phyloP scores from a whole-genome alignment of 306 rosid genomes.

The Fagus sylvatica region DNA sequence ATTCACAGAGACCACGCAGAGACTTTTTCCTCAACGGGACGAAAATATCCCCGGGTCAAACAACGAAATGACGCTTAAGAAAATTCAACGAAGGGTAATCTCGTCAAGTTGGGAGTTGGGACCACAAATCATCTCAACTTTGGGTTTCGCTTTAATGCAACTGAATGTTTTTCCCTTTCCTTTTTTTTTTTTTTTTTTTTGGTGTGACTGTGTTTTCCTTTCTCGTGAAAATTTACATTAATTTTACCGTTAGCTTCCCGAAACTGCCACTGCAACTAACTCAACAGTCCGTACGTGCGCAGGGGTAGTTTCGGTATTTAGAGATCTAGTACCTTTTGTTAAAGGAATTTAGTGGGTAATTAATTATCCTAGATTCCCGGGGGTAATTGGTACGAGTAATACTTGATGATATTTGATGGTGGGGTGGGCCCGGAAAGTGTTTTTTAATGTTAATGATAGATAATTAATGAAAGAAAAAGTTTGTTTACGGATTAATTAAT shows the following conservation, averaged over 20 bases:
- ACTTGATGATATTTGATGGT: slow-evolving; percentile 31
- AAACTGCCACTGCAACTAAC: not conserved
- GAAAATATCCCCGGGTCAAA: not conserved
- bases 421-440: slow-evolving; percentile 37
- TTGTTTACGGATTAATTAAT: not conserved
- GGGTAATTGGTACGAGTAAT: slow-evolving; percentile 6
- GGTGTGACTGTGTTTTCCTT: not conserved
- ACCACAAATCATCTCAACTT: not conserved
- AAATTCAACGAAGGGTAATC: not conserved
- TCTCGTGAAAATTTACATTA: not conserved
- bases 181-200: not conserved
- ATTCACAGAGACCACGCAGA: not conserved
- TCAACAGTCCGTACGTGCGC: too few species aligned
- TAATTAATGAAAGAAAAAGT: not conserved
- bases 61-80: not conserved
- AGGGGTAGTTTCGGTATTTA: too few species aligned
- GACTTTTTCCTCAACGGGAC: not conserved
- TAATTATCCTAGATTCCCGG: slow-evolving; percentile 39
- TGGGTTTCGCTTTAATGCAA: slow-evolving; percentile 20
- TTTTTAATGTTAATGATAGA: too few species aligned
- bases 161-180: not conserved
- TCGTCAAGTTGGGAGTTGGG: not conserved
- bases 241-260: not conserved
- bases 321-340: not conserved
- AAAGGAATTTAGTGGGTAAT: not conserved